Evolutionary conservation across 73 alveolate genomes (phyloP).

Genomic region (Urostyla sp.): DNA sequence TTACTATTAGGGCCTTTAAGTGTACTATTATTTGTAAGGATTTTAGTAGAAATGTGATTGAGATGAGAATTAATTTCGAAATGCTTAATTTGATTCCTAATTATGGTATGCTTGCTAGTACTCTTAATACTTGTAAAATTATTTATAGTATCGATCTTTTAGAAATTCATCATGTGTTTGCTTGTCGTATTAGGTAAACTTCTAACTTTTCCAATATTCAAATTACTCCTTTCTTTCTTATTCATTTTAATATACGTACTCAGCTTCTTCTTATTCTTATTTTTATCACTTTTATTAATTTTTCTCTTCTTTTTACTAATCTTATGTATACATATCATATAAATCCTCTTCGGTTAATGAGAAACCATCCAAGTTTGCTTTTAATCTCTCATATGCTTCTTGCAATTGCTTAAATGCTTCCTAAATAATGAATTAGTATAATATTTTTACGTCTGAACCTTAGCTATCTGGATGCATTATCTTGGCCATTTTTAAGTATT

Average conservation of each 20-base stretch:
- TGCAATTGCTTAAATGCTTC: slow-evolving; percentile 38
- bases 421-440: neutral
- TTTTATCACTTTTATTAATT: neutral
- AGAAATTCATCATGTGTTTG: slow-evolving; percentile 46
- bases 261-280: neutral
- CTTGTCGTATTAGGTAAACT: slow-evolving; percentile 29
- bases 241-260: slow-evolving; percentile 32
- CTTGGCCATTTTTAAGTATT: slow-evolving; percentile 41
- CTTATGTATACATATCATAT: slow-evolving; percentile 19
- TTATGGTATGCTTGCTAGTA: neutral
- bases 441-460: slow-evolving; percentile 9
- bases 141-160: slow-evolving; percentile 33
- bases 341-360: slow-evolving; percentile 52
- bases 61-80: neutral
- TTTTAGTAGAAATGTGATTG: slow-evolving; percentile 14
- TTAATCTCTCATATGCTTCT: slow-evolving; percentile 39
- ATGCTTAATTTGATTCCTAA: neutral
- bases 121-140: slow-evolving; percentile 27
- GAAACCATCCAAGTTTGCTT: slow-evolving; percentile 36
- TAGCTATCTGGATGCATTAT: slow-evolving; percentile 47
- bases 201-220: slow-evolving; percentile 39
- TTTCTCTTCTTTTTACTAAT: neutral
- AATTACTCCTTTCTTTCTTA: slow-evolving; percentile 11
- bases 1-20: neutral
- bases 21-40: neutral